phyloP scores from a whole-genome alignment of 495 filamentous ascomycete genomes.

The Hyaloscypha variabilis region DNA sequence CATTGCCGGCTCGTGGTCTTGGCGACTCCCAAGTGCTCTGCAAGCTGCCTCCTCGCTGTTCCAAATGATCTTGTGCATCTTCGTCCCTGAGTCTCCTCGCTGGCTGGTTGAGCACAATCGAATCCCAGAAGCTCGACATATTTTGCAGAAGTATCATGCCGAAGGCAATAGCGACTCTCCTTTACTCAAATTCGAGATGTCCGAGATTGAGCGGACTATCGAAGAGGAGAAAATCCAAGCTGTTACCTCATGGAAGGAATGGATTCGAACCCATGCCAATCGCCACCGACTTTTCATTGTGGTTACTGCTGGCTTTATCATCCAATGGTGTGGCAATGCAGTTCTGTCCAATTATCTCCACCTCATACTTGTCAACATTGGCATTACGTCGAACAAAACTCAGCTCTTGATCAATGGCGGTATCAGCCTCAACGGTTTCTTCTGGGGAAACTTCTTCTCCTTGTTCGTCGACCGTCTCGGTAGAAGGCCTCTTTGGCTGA shows the following conservation, averaged over 20 bases:
- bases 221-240: conserved; percentile 10
- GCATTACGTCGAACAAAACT: conserved; percentile 54
- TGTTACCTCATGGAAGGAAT: conserved; percentile 8
- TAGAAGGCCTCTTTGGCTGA: conserved; percentile 59
- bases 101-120: conserved; percentile 71
- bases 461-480: conserved; percentile 63
- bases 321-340: conserved; percentile 43
- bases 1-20: conserved; percentile 14
- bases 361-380: conserved; percentile 37
- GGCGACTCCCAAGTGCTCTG: conserved; percentile 19
- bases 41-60: conserved; percentile 18
- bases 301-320: conserved; percentile 38
- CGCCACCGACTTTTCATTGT: conserved; percentile 31
- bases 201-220: conserved; percentile 11
- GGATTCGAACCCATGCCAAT: conserved; percentile 15
- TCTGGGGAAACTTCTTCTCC: conserved; percentile 17
- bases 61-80: conserved; percentile 29
- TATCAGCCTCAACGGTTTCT: conserved; percentile 44
- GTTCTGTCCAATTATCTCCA: conserved; percentile 42
- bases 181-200: conserved; percentile 12
- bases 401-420: conserved; percentile 30
- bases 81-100: conserved; percentile 74
- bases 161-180: conserved; percentile 13
- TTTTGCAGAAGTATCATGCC: conserved; percentile 45
- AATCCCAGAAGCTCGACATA: conserved; percentile 63